Percentiles rank a stretch among this genome's conserved stretches.
Conservation (phyloP, 805 yeast species). For the Candida qinlingensis region DNA sequence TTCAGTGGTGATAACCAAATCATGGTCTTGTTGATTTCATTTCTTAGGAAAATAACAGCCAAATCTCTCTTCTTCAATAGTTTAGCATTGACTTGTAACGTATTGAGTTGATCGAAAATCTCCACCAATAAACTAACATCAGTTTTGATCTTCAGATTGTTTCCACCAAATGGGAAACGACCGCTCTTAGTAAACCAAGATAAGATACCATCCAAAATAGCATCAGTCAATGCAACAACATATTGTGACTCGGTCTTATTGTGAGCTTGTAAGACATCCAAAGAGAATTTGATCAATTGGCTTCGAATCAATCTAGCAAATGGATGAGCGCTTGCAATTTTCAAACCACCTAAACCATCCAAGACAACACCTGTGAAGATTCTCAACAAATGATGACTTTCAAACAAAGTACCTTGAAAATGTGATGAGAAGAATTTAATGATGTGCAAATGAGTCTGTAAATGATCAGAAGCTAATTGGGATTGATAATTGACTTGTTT, state of each 20-base stretch:
- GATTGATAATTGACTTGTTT: slow-evolving; percentile 49
- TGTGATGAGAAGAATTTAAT: slow-evolving; percentile 66
- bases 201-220: slow-evolving; percentile 61
- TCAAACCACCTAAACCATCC: slow-evolving; percentile 47
- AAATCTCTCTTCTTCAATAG: slow-evolving; percentile 46
- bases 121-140: slow-evolving; percentile 58
- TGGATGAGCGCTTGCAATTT: slow-evolving; percentile 74
- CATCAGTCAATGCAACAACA: slow-evolving; percentile 34
- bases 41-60: slow-evolving; percentile 58
- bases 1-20: slow-evolving; percentile 62
- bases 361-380: slow-evolving; percentile 58
- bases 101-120: slow-evolving; percentile 29
- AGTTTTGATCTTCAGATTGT: slow-evolving; percentile 61
- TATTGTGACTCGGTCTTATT: slow-evolving; percentile 42
- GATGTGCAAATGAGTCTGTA: slow-evolving; percentile 66
- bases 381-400: slow-evolving; percentile 63
- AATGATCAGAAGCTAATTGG: slow-evolving; percentile 37
- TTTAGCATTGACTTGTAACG: slow-evolving; percentile 15
- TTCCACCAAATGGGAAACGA: slow-evolving; percentile 81
- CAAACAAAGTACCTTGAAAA: slow-evolving; percentile 73
- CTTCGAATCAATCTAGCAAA: slow-evolving; percentile 70
- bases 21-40: slow-evolving; percentile 65
- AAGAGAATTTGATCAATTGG: slow-evolving; percentile 64
- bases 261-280: slow-evolving; percentile 59
- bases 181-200: slow-evolving; percentile 70